Evolutionary conservation across 495 filamentous ascomycete genomes (phyloP), one percentile per base, ranked within the genome.

Genomic region (Talaromyces wortmannii): DNA sequence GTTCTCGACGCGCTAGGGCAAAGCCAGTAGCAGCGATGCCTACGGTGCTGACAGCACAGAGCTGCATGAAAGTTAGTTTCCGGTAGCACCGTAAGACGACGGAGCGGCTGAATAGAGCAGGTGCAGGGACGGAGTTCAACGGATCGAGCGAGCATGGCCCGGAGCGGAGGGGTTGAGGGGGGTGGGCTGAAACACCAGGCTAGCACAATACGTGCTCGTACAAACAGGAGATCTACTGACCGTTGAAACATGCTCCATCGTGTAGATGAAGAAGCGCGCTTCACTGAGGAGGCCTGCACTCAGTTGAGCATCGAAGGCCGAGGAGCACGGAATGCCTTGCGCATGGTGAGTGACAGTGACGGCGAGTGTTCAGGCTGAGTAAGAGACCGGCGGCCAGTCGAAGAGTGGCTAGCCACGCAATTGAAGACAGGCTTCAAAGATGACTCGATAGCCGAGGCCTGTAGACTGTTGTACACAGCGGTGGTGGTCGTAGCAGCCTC

Each of bases 1-100:
- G 69, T 60, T 81, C 77, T 32, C 75, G 77, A 63, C 79, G 80
- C 66, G 82, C 85, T 60, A 88, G 74, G 55, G 84, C 79, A 57
- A 83, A 75, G 54, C 85, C 85, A 45, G 82, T 77, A 46, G 83
- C 77, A 58, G 85, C 84, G 57, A 85, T 79, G 67, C 81, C 83
- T 67, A 87, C 76, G 54, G 85, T 87, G 75, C 83, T 82, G 61
- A 83, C 71, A 60, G 85, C 85, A 84, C 85, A 88, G 42, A 88
- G 78, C 85, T 88, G 64, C 63, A 23, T 52, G 45, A 13, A 23
- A 50, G n/a, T 55, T 18, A 54, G 55, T 7, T 44, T 17, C 15
- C 31, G 6, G 7, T n/a, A 30, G 48, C 11, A 32, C 8, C 1
- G 30, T 5, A 16, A n/a, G 30, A 13, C 48, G 30, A n/a, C 45